Conservation (phyloP, 805 yeast species). For the Yamadazyma phyllophila region DNA sequence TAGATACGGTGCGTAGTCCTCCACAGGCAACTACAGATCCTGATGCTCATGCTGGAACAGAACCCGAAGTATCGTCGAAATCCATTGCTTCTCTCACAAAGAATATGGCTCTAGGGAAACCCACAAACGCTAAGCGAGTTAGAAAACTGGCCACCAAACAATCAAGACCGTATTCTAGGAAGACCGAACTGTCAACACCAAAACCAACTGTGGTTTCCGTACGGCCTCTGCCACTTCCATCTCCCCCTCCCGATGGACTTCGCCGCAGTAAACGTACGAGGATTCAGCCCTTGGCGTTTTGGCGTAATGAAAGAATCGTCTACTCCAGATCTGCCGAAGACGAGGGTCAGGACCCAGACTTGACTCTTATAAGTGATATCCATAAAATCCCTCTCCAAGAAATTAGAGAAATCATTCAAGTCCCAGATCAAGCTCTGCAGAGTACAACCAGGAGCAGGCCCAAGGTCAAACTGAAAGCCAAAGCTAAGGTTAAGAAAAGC, state of each 20-base stretch:
- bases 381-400: slow-evolving; percentile 49
- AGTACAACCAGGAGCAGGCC: slow-evolving; percentile 3
- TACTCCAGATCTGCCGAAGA: slow-evolving; percentile 42
- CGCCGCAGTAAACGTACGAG: slow-evolving; percentile 66
- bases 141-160: neutral
- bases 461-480: slow-evolving; percentile 5
- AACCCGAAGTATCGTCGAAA: slow-evolving; percentile 5
- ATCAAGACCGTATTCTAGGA: neutral
- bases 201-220: slow-evolving; percentile 3
- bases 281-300: slow-evolving; percentile 72
- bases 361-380: slow-evolving; percentile 32
- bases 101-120: slow-evolving; percentile 30
- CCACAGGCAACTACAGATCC: neutral
- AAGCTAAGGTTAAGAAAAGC: neutral
- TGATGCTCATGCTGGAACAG: neutral
- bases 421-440: slow-evolving; percentile 21
- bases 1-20: slow-evolving; percentile 4
- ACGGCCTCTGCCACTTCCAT: slow-evolving; percentile 39
- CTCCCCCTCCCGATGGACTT: slow-evolving; percentile 47
- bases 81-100: slow-evolving; percentile 26
- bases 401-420: slow-evolving; percentile 57
- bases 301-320: slow-evolving; percentile 79
- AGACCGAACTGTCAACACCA: slow-evolving; percentile 4
- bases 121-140: slow-evolving; percentile 4
- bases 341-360: slow-evolving; percentile 39